Conservation (phyloP, 345 rosid species). For the Luvunga scandens region DNA sequence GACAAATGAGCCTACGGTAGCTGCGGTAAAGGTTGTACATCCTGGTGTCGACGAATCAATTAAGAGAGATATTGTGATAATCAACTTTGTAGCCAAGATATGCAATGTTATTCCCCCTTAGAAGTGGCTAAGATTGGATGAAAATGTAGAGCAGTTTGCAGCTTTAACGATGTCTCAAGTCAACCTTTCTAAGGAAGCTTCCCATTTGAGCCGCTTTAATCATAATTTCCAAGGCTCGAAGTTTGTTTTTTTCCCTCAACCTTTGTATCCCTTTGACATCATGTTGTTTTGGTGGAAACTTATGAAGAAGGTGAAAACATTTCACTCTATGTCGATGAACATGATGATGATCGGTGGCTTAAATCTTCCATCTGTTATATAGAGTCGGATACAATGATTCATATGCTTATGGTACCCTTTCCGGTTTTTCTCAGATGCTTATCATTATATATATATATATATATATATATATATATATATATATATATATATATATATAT, state of each 20-base stretch:
- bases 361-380: conserved; percentile 86
- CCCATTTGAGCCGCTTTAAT: conserved; percentile 85
- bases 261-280: conserved; percentile 94
- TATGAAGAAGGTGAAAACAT: conserved; percentile 94
- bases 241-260: conserved; percentile 95
- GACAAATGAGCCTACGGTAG: conserved; percentile 53
- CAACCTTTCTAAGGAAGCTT: conserved; percentile 98
- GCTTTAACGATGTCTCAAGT: conserved; percentile 98
- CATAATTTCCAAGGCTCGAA: conserved; percentile 87
- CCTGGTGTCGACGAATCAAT: conserved; percentile 93
- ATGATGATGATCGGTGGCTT: conserved; percentile 55
- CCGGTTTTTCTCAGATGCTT: too few species aligned
- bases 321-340: conserved; percentile 75
- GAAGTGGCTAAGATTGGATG: conserved; percentile 93
- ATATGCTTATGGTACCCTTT: conserved; percentile 83
- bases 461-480: too few species aligned
- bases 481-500: too few species aligned
- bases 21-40: conserved; percentile 97
- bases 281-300: conserved; percentile 89
- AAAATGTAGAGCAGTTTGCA: conserved; percentile 90
- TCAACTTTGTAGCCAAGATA: conserved; percentile 64
- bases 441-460: too few species aligned
- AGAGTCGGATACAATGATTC: conserved; percentile 90
- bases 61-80: conserved; percentile 78
- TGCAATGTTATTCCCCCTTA: conserved; percentile 69